These are phyloP conservation scores for Ceratobasidium sp. DNA, from an alignment of 1,284 basidiomycete genomes.

Conservation along the genomic window DNA sequence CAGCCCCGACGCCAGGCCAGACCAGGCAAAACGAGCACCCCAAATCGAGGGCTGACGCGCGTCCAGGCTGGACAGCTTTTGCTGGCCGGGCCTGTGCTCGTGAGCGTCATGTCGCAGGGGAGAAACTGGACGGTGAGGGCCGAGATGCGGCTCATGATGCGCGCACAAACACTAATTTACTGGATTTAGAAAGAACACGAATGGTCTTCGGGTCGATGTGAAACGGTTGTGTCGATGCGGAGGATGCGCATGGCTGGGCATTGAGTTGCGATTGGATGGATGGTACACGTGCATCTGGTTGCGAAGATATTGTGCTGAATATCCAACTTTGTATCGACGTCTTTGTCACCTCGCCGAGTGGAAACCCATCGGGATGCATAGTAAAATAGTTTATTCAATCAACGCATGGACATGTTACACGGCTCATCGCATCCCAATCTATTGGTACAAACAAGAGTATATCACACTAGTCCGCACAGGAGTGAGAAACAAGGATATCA, in stretches of 20 bases:
- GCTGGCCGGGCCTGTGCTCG: conserved; percentile 22
- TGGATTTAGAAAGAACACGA: conserved; percentile 19
- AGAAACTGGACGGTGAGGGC: conserved; percentile 31
- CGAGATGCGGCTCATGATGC: conserved; percentile 1
- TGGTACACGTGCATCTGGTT: not conserved
- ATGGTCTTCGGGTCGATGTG: conserved; percentile 20
- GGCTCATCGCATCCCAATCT: conserved; percentile 3
- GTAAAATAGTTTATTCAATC: conserved; percentile 18
- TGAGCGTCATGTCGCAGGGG: conserved; percentile 26
- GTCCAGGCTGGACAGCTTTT: conserved; percentile 27
- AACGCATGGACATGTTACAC: conserved; percentile 35
- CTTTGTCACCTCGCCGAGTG: not conserved
- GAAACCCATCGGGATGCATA: not conserved
- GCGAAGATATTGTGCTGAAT: conserved; percentile 4
- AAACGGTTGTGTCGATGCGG: conserved; percentile 34
- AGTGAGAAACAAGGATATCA: not conserved
- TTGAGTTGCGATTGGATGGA: not conserved
- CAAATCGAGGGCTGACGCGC: conserved; percentile 16
- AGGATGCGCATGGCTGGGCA: conserved; percentile 23
- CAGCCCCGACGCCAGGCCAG: conserved; percentile 4
- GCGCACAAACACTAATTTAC: conserved; percentile 22
- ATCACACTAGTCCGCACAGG: not conserved
- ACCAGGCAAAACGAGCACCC: not conserved
- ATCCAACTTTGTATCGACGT: not conserved
- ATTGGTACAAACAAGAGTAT: conserved; percentile 19